These are phyloP conservation scores for Cucurbita moschata DNA, from an alignment of 306 rosid genomes.

Conservation along the genomic window DNA sequence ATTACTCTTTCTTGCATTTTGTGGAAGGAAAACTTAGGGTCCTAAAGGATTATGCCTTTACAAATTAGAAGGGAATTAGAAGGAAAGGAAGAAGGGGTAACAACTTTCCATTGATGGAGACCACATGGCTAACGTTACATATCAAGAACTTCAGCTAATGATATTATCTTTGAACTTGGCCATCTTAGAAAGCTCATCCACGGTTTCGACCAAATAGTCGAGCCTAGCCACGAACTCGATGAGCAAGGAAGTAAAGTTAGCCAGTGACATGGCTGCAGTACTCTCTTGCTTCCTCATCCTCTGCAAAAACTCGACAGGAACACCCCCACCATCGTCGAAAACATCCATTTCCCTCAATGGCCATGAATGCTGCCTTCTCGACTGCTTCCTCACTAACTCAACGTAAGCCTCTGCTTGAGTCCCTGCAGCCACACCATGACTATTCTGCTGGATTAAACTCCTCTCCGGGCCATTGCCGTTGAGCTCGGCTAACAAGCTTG, in stretches of 20 bases:
- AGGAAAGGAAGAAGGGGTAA: not conserved
- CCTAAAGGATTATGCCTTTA: not conserved
- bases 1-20: not conserved
- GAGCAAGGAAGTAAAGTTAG: slow-evolving; percentile 47
- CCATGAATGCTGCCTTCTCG: slow-evolving; percentile 54
- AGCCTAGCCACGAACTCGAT: slow-evolving; percentile 69
- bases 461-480: slow-evolving; percentile 7
- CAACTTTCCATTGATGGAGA: not conserved
- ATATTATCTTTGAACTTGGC: slow-evolving; percentile 40
- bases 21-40: not conserved
- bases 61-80: too few relatives aligned
- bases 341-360: slow-evolving; percentile 39
- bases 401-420: slow-evolving; percentile 17
- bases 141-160: not conserved
- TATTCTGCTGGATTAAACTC: slow-evolving; percentile 5
- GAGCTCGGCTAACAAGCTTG: slow-evolving; percentile 11
- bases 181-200: slow-evolving; percentile 45
- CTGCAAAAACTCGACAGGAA: slow-evolving; percentile 15
- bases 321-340: slow-evolving; percentile 32
- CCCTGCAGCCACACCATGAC: not conserved
- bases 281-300: slow-evolving; percentile 41
- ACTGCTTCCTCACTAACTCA: slow-evolving; percentile 29
- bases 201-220: slow-evolving; percentile 58
- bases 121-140: not conserved
- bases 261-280: slow-evolving; percentile 44